Percentiles rank a stretch among this genome's conserved stretches.
phyloP scores from a whole-genome alignment of 768 basidiomycete species.

The Suillus lakei region DNA sequence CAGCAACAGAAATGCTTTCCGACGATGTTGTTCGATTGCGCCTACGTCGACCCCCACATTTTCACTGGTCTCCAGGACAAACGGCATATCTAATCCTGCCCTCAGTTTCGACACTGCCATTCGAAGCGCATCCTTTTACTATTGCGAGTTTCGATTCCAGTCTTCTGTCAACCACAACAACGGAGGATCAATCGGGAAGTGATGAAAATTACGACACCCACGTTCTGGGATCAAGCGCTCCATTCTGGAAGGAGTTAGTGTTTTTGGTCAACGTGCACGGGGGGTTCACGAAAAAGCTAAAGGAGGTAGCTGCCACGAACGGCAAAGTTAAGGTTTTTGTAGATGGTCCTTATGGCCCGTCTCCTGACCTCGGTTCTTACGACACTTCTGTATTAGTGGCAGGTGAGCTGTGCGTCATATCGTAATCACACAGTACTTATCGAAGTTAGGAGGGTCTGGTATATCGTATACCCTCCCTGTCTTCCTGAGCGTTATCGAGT shows the following conservation, averaged over 20 bases:
- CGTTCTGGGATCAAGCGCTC: background rate
- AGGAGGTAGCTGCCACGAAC: constrained; percentile 29
- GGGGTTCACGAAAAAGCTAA: constrained; percentile 56
- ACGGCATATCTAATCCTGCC: constrained; percentile 52
- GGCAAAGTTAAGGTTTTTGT: constrained; percentile 47
- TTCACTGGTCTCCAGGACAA: constrained; percentile 55
- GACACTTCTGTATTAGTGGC: constrained; percentile 47
- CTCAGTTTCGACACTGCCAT: constrained; percentile 40
- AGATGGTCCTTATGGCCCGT: constrained; percentile 49
- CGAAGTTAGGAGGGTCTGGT: constrained; percentile 50
- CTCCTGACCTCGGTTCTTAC: constrained; percentile 40
- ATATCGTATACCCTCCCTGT: constrained; percentile 52
- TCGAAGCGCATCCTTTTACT: constrained; percentile 60
- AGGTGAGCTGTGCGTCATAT: constrained; percentile 32
- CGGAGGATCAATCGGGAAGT: constrained; percentile 13
- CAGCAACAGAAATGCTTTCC: constrained; percentile 45
- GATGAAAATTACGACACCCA: background rate
- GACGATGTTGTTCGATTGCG: constrained; percentile 47
- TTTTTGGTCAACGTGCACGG: constrained; percentile 58
- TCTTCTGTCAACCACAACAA: background rate
- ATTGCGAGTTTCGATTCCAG: constrained; percentile 43
- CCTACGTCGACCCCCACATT: constrained; percentile 44
- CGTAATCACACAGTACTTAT: background rate
- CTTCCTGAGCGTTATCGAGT: constrained; percentile 48
- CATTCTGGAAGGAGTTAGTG: constrained; percentile 41